Conservation (phyloP, 108 stramenopile genomes). For the Nitzschia inconspicua region DNA sequence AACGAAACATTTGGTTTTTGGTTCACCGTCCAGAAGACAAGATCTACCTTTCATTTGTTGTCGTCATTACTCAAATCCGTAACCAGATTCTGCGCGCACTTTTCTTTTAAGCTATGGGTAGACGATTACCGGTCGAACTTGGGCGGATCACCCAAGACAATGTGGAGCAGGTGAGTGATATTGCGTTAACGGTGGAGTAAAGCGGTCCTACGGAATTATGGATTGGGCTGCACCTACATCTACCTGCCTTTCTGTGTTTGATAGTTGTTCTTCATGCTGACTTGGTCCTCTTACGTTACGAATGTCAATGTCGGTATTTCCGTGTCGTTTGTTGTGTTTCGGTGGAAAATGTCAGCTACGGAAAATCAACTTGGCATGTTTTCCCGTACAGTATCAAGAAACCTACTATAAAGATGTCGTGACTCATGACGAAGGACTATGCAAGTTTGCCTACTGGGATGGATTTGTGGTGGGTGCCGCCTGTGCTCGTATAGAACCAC, state of each 20-base stretch:
- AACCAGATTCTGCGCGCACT: too few relatives aligned
- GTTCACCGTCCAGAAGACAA: too few relatives aligned
- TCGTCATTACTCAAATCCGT: too few relatives aligned
- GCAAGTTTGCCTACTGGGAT: constrained; percentile 85
- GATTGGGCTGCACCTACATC: neutral
- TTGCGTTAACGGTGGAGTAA: neutral
- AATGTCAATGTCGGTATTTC: neutral
- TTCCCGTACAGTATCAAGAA: constrained; percentile 90
- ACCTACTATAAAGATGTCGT: constrained; percentile 85
- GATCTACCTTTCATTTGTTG: too few relatives aligned
- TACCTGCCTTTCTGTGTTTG: neutral
- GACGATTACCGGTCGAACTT: constrained; percentile 52
- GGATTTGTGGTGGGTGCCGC: constrained; percentile 88
- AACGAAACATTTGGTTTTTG: too few relatives aligned
- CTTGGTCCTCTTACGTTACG: neutral
- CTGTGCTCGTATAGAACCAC: constrained; percentile 69
- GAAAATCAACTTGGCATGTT: constrained; percentile 74
- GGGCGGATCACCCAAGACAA: constrained; percentile 73
- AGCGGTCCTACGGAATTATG: neutral
- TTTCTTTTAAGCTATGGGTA: too few relatives aligned
- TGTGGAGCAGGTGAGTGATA: constrained; percentile 63
- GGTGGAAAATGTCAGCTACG: constrained; percentile 68
- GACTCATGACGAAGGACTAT: constrained; percentile 50
- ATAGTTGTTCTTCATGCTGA: constrained; percentile 1
- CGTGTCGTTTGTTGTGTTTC: neutral